phyloP scores from a whole-genome alignment of 2,329 filamentous ascomycete genomes.

The Parastagonospora avenae region DNA sequence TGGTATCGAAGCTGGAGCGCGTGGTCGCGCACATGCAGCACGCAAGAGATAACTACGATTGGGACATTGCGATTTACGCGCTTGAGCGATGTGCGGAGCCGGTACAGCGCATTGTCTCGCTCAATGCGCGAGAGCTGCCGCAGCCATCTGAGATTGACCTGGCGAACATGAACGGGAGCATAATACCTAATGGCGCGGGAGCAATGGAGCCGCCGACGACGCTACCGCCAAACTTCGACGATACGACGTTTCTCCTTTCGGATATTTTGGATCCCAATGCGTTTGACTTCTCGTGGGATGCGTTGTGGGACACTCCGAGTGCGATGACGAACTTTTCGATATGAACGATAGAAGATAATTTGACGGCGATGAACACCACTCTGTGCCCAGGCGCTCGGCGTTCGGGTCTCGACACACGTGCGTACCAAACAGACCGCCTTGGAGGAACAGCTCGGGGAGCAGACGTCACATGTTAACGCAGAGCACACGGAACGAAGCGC shows the following conservation, averaged over 20 bases:
- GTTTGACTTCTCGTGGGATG: conserved; percentile 46
- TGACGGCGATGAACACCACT: not conserved
- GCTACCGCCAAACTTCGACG: conserved; percentile 31
- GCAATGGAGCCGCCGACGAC: conserved; percentile 6
- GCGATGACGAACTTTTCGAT: conserved; percentile 42
- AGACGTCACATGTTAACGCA: too few species aligned
- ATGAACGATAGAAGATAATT: conserved; percentile 7
- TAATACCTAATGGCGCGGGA: not conserved
- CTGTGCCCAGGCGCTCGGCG: too few species aligned
- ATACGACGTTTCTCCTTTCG: conserved; percentile 33
- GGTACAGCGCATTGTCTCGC: conserved; percentile 42
- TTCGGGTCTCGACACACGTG: too few species aligned
- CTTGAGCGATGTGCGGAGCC: conserved; percentile 51
- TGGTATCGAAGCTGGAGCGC: conserved; percentile 54
- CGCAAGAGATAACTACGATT: conserved; percentile 57
- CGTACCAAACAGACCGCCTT: too few species aligned
- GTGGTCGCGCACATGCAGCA: conserved; percentile 55
- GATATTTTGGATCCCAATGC: conserved; percentile 41
- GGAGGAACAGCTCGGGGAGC: too few species aligned
- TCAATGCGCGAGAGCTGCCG: conserved; percentile 27
- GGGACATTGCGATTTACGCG: conserved; percentile 62
- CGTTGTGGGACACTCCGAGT: conserved; percentile 43
- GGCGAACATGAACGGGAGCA: conserved; percentile 11
- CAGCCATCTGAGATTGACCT: conserved; percentile 6
- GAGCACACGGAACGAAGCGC: too few species aligned